Conservation (phyloP, 495 filamentous ascomycete species). For the Hypoxylon intermedium region DNA sequence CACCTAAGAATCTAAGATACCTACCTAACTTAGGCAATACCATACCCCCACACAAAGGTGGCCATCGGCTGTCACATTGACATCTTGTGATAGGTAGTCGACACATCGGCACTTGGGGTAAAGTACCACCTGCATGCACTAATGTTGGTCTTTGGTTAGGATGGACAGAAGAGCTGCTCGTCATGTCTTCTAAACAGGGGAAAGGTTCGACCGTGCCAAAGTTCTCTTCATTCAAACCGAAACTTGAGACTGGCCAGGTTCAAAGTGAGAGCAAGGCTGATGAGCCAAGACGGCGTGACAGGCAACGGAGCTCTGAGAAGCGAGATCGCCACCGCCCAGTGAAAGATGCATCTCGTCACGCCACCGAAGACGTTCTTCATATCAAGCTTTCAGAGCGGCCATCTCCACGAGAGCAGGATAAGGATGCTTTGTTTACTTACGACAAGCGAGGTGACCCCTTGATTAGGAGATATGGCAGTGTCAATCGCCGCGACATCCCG, state of each 20-base stretch:
- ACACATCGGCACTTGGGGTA: background rate
- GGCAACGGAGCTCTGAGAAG: conserved; percentile 2
- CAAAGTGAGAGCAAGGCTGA: conserved; percentile 20
- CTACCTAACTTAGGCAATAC: no score
- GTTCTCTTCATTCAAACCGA: conserved; percentile 73
- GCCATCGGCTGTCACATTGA: background rate
- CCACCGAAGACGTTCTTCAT: conserved; percentile 38
- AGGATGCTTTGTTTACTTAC: conserved; percentile 41
- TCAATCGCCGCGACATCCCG: conserved; percentile 50
- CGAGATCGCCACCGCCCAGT: conserved; percentile 21
- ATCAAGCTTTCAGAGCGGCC: conserved; percentile 42
- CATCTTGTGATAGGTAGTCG: background rate
- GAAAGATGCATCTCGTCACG: conserved; percentile 31
- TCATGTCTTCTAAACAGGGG: conserved; percentile 44
- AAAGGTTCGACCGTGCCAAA: conserved; percentile 60
- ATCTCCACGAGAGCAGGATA: conserved; percentile 23
- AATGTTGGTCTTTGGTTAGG: background rate
- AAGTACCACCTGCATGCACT: background rate
- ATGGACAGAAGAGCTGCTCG: conserved; percentile 11
- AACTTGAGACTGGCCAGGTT: conserved; percentile 40
- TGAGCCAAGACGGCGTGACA: conserved; percentile 23
- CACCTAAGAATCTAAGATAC: no score
- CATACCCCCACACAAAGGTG: no score
- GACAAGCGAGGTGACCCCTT: conserved; percentile 56
- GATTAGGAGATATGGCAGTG: conserved; percentile 51